Conservation (phyloP, 805 yeast species). For the Clavispora santaluciae region DNA sequence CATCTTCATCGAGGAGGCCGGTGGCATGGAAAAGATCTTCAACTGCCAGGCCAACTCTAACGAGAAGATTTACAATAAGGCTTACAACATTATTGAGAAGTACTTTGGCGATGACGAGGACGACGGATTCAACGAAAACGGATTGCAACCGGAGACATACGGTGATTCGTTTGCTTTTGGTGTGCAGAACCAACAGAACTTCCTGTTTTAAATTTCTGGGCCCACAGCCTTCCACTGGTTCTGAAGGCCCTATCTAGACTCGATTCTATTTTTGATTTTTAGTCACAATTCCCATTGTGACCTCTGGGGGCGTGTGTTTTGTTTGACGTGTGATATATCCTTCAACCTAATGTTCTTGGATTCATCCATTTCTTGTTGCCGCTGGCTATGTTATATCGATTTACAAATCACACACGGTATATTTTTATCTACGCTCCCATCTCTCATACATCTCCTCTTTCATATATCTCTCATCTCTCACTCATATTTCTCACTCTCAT, state of each 20-base stretch:
- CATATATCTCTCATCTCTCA: not conserved
- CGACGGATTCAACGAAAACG: constrained; percentile 60
- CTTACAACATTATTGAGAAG: constrained; percentile 83
- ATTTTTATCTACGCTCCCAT: not conserved
- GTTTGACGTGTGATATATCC: no score
- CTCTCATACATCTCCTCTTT: not conserved
- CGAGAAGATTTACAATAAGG: constrained; percentile 88
- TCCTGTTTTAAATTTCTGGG: constrained; percentile 20
- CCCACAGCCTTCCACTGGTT: not conserved
- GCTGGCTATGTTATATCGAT: not conserved
- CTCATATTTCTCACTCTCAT: not conserved
- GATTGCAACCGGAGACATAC: constrained; percentile 67
- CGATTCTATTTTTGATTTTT: not conserved
- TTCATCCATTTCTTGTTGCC: not conserved
- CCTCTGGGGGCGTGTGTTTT: no score
- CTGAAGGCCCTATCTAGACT: not conserved
- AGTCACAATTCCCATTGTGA: no score
- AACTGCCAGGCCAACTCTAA: constrained; percentile 89
- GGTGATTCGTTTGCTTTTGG: constrained; percentile 91
- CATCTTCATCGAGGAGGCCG: constrained; percentile 91
- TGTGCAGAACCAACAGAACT: constrained; percentile 54
- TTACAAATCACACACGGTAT: no score
- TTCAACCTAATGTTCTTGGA: no score
- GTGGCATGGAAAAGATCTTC: constrained; percentile 95
- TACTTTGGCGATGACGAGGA: constrained; percentile 84